These are phyloP conservation scores for Debaryomycetaceae sp. DNA, from an alignment of 1,139 yeast species.

Conservation along the genomic window DNA sequence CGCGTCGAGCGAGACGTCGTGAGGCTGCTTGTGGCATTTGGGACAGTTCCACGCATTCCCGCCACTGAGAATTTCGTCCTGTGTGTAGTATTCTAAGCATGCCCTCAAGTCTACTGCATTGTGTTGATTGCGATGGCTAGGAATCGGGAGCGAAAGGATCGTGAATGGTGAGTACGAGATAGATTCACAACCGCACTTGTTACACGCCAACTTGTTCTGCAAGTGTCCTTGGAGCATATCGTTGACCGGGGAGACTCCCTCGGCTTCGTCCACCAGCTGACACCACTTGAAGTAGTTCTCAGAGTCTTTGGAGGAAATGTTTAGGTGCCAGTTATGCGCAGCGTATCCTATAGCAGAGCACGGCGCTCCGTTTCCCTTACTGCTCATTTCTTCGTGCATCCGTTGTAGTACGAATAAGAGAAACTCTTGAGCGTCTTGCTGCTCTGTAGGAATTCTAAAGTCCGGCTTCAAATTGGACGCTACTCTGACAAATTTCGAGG, in stretches of 20 bases:
- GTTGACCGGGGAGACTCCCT: conserved; percentile 58
- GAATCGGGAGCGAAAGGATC: conserved; percentile 59
- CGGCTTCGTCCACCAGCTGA: conserved; percentile 33
- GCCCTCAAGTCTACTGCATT: conserved; percentile 39
- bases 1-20: conserved; percentile 14
- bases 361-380: conserved; percentile 11
- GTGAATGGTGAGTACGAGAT: conserved; percentile 51
- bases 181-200: conserved; percentile 51
- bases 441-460: conserved; percentile 57
- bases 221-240: conserved; percentile 58
- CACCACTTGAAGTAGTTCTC: conserved; percentile 56
- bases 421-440: conserved; percentile 74
- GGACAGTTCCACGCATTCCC: conserved; percentile 80
- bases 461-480: conserved; percentile 51
- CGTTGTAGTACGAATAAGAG: conserved; percentile 54
- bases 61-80: conserved; percentile 57
- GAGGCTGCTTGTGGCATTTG: conserved; percentile 31
- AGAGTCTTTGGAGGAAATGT: conserved; percentile 20
- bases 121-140: conserved; percentile 20
- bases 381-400: conserved; percentile 54
- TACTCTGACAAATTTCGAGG: conserved; percentile 48
- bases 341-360: conserved; percentile 1
- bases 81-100: conserved; percentile 56
- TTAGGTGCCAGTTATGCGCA: conserved; percentile 21
- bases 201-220: conserved; percentile 52